Evolutionary conservation across 441 rosid species (phyloP), one percentile per base, ranked within the genome.

Genomic region (Metrosideros polymorpha): DNA sequence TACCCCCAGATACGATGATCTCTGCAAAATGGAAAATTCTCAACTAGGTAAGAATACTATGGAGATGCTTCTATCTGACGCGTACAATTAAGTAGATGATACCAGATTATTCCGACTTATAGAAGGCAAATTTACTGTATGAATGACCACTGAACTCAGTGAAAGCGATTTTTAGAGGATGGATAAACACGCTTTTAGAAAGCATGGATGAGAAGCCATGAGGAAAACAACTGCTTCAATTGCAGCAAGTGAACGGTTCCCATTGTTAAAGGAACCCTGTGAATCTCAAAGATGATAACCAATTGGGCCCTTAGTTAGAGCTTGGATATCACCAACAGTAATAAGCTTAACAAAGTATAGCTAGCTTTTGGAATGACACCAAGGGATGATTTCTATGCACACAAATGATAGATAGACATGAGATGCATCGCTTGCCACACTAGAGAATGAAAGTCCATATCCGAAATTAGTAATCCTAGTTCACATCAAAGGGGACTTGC

Each of bases 1-100:
- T 93, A 2, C 97, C 95, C 54, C 94, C 94, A 0, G 97, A 94
- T 19, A 93, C 95, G 32, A 93, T 93, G 83, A 94, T 93, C 91
- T 94, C 95, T 94, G 94, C 91, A 90, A 56, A 47, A 85, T 39
- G 51, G 55, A n/a, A n/a, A 51, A 53, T 82, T 39, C 79, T 39
- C 17, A 22, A 39, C 10, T 39, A 39, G 79, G 17, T 35, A 32
- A 9, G 35, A 5, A 10, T 4, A 42, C 47, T 71, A 35, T 0
- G 3, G 1, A 71, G n/a, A 71, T 71, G 79, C 47, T 35, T 71
- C n/a, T 10, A 71, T 71, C 47, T 0, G 2, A 35, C 22, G 45
- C 47, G 35, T 10, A 25, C 17, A 22, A 35, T 39, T 10, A 35
- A 19, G 79, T 71, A 22, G n/a, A 39, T 71, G 79, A 71, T 22